A percentile compares a stretch with the other conserved stretches of the same genome.
phyloP scores from a whole-genome alignment of 495 filamentous ascomycete genomes.

The Podospora tetraspora region DNA sequence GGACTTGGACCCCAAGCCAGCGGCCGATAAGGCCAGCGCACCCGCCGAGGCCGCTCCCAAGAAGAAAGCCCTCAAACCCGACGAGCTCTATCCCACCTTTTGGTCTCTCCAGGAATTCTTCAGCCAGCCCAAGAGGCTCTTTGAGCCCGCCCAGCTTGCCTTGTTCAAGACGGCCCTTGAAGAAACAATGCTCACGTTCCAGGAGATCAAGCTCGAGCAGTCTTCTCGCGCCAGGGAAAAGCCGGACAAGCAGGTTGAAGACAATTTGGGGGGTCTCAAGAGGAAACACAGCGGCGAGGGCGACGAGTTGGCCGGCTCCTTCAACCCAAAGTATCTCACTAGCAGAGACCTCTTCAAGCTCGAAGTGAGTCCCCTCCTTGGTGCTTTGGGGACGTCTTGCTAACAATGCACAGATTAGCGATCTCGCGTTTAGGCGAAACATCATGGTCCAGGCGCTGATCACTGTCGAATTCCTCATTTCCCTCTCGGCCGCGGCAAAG shows the following conservation, averaged over 20 bases:
- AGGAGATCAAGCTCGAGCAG: slow-evolving; percentile 67
- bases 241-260: slow-evolving; percentile 51
- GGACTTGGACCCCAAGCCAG: slow-evolving; percentile 46
- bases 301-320: slow-evolving; percentile 62
- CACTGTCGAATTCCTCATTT: slow-evolving; percentile 85
- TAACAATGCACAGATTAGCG: slow-evolving; percentile 60
- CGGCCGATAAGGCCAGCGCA: slow-evolving; percentile 30
- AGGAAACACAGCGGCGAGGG: slow-evolving; percentile 63
- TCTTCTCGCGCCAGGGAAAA: slow-evolving; percentile 27
- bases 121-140: slow-evolving; percentile 79
- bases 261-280: slow-evolving; percentile 59
- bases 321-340: slow-evolving; percentile 96
- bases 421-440: slow-evolving; percentile 88
- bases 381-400: slow-evolving; percentile 6
- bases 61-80: slow-evolving; percentile 48
- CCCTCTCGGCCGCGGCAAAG: slow-evolving; percentile 76
- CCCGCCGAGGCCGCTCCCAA: neutral
- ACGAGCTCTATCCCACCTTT: slow-evolving; percentile 83
- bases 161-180: slow-evolving; percentile 76
- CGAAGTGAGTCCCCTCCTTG: slow-evolving; percentile 53
- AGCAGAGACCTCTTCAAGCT: slow-evolving; percentile 91
- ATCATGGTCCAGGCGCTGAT: slow-evolving; percentile 93
- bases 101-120: slow-evolving; percentile 91
- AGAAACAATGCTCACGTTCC: slow-evolving; percentile 73
- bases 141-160: slow-evolving; percentile 62